Conservation (phyloP, 139 green algal genomes). For the Chlorella sp. region DNA sequence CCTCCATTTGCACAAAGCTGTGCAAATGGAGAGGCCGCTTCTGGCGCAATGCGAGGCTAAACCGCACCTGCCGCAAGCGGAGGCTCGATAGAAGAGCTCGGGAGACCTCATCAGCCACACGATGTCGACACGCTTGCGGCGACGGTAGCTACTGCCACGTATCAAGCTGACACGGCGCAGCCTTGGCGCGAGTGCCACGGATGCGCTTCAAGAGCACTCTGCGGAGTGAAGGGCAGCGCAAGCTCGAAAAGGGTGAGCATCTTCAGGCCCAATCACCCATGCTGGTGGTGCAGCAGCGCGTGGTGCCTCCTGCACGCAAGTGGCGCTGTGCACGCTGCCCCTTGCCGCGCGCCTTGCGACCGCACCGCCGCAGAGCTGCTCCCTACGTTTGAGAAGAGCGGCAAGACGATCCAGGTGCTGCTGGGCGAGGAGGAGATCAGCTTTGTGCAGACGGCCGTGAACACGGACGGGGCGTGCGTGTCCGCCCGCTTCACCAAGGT, state of each 20-base stretch:
- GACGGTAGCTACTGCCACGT: too few relatives aligned
- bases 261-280: neutral
- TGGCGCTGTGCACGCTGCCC: neutral
- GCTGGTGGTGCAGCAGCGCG: neutral
- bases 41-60: too few relatives aligned
- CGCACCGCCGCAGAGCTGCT: conserved; percentile 45
- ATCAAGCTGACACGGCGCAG: too few relatives aligned
- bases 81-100: too few relatives aligned
- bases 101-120: too few relatives aligned
- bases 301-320: neutral
- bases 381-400: conserved; percentile 73
- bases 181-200: too few relatives aligned
- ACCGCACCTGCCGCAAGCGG: too few relatives aligned
- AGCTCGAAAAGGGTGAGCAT: conserved; percentile 3
- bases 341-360: neutral
- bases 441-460: conserved; percentile 53
- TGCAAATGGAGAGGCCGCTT: too few relatives aligned
- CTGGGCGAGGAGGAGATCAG: conserved; percentile 49
- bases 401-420: conserved; percentile 66
- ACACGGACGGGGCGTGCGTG: conserved; percentile 65
- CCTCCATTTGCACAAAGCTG: too few relatives aligned
- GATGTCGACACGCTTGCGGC: too few relatives aligned
- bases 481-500: conserved; percentile 46
- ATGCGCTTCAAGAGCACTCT: conserved; percentile 9
- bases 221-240: neutral